Evolutionary conservation across 2,329 filamentous ascomycete genomes (phyloP), one percentile per base, ranked within the genome.

Genomic region (Passalora sequoiae): DNA sequence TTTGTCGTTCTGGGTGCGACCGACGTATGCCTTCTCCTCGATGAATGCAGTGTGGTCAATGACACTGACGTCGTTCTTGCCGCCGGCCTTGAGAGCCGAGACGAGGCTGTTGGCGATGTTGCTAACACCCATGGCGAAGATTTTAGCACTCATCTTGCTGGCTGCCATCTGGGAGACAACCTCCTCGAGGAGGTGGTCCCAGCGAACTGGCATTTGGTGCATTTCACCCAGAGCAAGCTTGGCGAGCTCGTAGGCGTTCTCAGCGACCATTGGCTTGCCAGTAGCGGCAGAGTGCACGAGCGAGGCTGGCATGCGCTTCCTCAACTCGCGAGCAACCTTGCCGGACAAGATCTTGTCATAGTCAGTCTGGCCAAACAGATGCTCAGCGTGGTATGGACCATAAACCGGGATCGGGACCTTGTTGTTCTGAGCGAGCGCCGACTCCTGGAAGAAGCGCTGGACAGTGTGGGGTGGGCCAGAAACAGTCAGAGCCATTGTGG

Each of bases 1-100:
- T 65, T 89, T 89, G 61, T 79, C 77, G 57, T 77, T 73, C 49
- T 74, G 70, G 21, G 68, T 74, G 46, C 69, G 71, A 38, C 67
- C 72, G 40, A 55, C 58, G 44, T 53, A 60, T 44, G 49, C 58
- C 19, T 56, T 44, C 39, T 53, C 57, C n/a, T 60, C 54, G 3
- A 49, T 49, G 72, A 73, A 76, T 2, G 64, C 56, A 12, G 63
- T 64, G 51, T 74, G 67, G 57, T 74, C 71, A 21, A 66, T 60
- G 13, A 69, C 60, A 2, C 64, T 57, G 28, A 72, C 61, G 12
- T 66, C 60, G n/a, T 63, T 57, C 56, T 71, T 68, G 24, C 71
- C 71, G 31, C 71, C 70, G 40, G 69, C 69, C 58, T 74, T 76
- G 41, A 77, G 61, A 7, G 73, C 73, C 21, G 74, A 74, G 7